These are phyloP conservation scores for Mallotus repandus DNA, from an alignment of 441 rosid genomes.

Conservation along the genomic window DNA sequence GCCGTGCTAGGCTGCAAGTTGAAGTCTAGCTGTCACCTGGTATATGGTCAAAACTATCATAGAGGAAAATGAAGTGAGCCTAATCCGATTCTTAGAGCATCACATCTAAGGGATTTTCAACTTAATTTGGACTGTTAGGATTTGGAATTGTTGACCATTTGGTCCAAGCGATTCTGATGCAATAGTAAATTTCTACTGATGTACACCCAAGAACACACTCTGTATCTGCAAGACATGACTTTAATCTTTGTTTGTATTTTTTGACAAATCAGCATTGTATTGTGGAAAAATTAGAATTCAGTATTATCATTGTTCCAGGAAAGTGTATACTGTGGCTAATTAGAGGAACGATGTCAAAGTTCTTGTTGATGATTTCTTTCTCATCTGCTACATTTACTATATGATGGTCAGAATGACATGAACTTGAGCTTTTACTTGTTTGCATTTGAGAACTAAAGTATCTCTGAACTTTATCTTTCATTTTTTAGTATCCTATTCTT, in stretches of 20 bases:
- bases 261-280: not conserved
- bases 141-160: not conserved
- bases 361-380: not conserved
- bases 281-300: not conserved
- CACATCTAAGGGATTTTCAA: not conserved
- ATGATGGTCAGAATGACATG: not conserved
- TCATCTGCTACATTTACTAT: not conserved
- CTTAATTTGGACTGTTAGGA: not conserved
- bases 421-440: not conserved
- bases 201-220: not conserved
- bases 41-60: not conserved
- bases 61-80: not conserved
- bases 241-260: not conserved
- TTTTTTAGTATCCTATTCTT: not conserved
- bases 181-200: not conserved
- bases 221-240: not conserved
- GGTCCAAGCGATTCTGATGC: not conserved
- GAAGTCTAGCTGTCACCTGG: not conserved
- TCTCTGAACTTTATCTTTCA: not conserved
- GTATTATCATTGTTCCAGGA: too few relatives aligned
- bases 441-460: slow-evolving; percentile 6
- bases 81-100: not conserved
- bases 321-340: not conserved
- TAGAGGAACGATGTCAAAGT: not conserved
- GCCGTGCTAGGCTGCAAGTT: not conserved